Evolutionary conservation across 2,329 filamentous ascomycete genomes (phyloP), one percentile per base, ranked within the genome.

Genomic region (Pleoardoris graminearum): DNA sequence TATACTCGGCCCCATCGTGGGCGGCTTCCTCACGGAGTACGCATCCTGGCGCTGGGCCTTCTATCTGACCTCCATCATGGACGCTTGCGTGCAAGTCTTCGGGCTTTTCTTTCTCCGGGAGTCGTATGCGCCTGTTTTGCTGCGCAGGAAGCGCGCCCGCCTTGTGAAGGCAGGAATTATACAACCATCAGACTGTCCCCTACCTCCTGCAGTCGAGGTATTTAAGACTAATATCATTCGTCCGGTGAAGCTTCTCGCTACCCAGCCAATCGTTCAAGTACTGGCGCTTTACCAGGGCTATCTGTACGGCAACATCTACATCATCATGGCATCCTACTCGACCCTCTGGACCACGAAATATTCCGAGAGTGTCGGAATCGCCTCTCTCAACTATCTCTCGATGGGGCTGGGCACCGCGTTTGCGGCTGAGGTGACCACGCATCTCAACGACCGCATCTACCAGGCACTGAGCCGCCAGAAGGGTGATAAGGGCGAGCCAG

Each of bases 31-130:
- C 25, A 30, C 27, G 7, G n/a, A 17, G 8, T 35, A 32, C 19
- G 19, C 43, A 6, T 71, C 69, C 1, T 89, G 86, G 87, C 80
- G 85, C 37, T 89, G 86, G 86, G 80, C 83, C 7, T 89, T 89
- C 73, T 87, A 81, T 72, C 77, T 82, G 0, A 85, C 83, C 1
- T 82, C 83, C 1, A 84, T 88, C 50, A 71, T 73, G 3, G 81
- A 83, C 55, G 84, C 77, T 1, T 56, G 81, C 25, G 79, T 89
- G 50, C 84, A 87, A 61, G 45, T 80, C 12, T 69, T 79, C 1
- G 85, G 85, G 10, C 70, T 87, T 37, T 80, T 84, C 62, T 78
- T 85, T 55, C 76, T 83, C 55, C 61, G 62, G n/a, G 78, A 80
- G 58, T 77, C 76, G 0, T 79, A 78, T 58, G 71, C 71, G 2